A percentile compares a stretch with the other conserved stretches of the same genome.
Conservation (phyloP, 306 rosid genomes). For the Albizia julibrissin region DNA sequence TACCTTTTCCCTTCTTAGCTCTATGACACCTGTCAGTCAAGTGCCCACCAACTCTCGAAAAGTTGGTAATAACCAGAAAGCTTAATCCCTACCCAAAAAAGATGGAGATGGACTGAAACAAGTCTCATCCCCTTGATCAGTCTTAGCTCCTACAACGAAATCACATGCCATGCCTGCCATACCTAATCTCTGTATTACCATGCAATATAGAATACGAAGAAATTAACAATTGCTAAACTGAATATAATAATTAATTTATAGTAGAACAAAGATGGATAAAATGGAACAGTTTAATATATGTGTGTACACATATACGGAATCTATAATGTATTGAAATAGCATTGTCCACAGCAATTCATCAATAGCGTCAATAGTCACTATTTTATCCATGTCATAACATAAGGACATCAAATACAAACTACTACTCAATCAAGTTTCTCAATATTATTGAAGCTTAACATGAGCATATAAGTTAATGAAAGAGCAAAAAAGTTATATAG, state of each 20-base stretch:
- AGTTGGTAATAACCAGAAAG: background rate
- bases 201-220: background rate
- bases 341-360: background rate
- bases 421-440: background rate
- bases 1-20: background rate
- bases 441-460: background rate
- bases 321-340: background rate
- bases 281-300: background rate
- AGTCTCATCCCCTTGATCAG: background rate
- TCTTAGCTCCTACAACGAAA: background rate
- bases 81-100: background rate
- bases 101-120: background rate
- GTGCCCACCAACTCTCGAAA: background rate
- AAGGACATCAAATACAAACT: slow-evolving; percentile 2
- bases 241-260: background rate
- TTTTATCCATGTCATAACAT: background rate
- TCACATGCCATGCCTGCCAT: background rate
- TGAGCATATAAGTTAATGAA: background rate
- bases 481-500: background rate
- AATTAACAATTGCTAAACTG: background rate
- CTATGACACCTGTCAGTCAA: background rate
- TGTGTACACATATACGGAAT: background rate
- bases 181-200: background rate
- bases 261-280: background rate
- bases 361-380: background rate